Evolutionary conservation across 1,139 yeast species (phyloP).

Genomic region (Hyphopichia wangnamkhiaoensis): DNA sequence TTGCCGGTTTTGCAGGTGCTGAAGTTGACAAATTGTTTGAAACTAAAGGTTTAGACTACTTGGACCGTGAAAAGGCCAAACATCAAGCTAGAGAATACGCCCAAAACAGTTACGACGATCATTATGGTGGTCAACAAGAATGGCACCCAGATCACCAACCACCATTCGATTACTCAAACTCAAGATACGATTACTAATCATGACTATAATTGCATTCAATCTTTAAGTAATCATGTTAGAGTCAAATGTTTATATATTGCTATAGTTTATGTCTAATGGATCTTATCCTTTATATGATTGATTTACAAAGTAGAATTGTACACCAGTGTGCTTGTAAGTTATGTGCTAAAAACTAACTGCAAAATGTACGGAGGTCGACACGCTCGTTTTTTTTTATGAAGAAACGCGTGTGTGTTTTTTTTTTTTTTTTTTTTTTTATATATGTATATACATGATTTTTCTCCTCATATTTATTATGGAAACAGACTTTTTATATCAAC

Average conservation of each 20-base stretch:
- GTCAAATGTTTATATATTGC: background rate
- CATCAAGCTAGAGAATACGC: slow-evolving; percentile 25
- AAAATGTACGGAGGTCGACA: background rate
- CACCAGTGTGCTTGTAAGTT: no score
- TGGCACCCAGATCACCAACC: slow-evolving; percentile 31
- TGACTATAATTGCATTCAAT: no score
- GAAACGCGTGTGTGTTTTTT: no score
- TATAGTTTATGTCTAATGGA: background rate
- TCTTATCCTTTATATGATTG: background rate
- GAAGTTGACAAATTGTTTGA: slow-evolving; percentile 37
- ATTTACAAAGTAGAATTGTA: background rate
- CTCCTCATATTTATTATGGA: no score
- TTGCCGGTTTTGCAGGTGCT: slow-evolving; percentile 34
- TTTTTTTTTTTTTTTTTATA: no score
- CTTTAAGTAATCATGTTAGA: no score
- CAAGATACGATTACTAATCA: slow-evolving; percentile 14
- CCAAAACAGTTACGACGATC: slow-evolving; percentile 25
- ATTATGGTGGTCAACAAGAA: slow-evolving; percentile 27
- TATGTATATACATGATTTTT: no score
- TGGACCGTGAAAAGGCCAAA: slow-evolving; percentile 27
- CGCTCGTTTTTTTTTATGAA: no score
- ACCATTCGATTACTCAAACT: slow-evolving; percentile 27
- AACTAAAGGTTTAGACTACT: slow-evolving; percentile 35
- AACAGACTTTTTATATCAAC: no score
- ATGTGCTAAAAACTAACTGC: background rate